Base-by-base conservation (phyloP, 1,284 basidiomycete genomes). In the Papiliotrema laurentii region DNA sequence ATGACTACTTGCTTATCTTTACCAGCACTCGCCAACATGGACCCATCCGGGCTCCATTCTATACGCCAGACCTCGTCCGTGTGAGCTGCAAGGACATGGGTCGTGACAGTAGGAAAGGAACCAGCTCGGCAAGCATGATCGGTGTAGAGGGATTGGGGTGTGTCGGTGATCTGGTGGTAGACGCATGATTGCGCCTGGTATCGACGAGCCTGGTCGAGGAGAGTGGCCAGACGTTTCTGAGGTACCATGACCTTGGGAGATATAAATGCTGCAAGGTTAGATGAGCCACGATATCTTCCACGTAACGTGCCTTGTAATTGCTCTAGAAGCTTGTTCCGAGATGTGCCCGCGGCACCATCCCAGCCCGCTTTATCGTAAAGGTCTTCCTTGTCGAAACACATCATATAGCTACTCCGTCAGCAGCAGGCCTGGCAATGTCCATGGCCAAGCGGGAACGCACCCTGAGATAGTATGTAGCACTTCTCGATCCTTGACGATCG, bases 21-120 rank as follows among this genome's bases (percentile, higher is more conserved):
- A 51, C 93, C 87, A 30, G 86, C 88, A 55, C 85, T 92, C 14
- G 93, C 96, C 31, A 98, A 78, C 61, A 81, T 84, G 41, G 75
- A 75, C 4, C 96, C 94, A 66, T 86, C 84, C 61, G 91, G 88
- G 69, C 91, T 96, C 89, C 93, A 98, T 66, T 86, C 86, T 53
- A 97, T 75, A 63, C 87, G 84, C 93, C 94, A 98, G 13, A 98
- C 91, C 70, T 98, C 91, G 66, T 97, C 89, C 13, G 78, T 80
- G 72, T 98, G 94, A 27, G 85, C 87, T 35, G 84, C 80, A 41
- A 97, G 76, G 35, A 92, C 84, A 22, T 86, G 84, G 2, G 89
- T 90, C 7, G 87, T 90, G 25, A 85, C 77, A 26, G 82, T 81
- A 11, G 94, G 94, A 75, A 98, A 97, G 34, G 81, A 80, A 37